These are phyloP conservation scores for Aureobasidium lini DNA, from an alignment of 2,329 filamentous ascomycete genomes.

Conservation along the genomic window DNA sequence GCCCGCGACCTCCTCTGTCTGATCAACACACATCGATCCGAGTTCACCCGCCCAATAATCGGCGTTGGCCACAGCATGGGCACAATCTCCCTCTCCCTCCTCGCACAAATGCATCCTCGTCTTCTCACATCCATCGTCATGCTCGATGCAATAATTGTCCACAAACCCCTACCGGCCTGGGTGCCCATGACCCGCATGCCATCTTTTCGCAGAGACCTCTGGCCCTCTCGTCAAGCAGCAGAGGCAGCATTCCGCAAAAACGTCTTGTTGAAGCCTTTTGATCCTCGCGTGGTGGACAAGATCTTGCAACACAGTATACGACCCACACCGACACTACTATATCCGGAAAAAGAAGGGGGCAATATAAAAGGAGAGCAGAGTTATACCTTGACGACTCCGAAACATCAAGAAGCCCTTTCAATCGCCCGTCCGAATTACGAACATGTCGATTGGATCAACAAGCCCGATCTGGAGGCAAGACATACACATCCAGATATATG, in stretches of 20 bases:
- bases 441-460: conserved; percentile 17
- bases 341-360: conserved; percentile 35
- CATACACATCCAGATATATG: conserved; percentile 37
- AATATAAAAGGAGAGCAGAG: conserved; percentile 28
- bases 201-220: conserved; percentile 66
- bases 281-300: conserved; percentile 65
- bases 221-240: conserved; percentile 69
- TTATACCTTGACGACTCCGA: conserved; percentile 71
- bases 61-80: conserved; percentile 89
- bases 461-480: conserved; percentile 28
- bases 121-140: conserved; percentile 68
- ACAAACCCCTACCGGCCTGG: conserved; percentile 30
- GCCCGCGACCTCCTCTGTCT: conserved; percentile 76
- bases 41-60: conserved; percentile 74
- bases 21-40: conserved; percentile 72
- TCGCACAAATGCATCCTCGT: conserved; percentile 71
- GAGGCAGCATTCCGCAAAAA: conserved; percentile 57
- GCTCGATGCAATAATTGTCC: conserved; percentile 71
- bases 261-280: conserved; percentile 76
- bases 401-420: conserved; percentile 80
- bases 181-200: conserved; percentile 48
- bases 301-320: conserved; percentile 68
- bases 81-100: conserved; percentile 62
- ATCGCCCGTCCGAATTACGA: conserved; percentile 57
- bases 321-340: conserved; percentile 57